These are phyloP conservation scores for Solanum chacoense DNA, from an alignment of 305 asterid species.

Conservation along the genomic window DNA sequence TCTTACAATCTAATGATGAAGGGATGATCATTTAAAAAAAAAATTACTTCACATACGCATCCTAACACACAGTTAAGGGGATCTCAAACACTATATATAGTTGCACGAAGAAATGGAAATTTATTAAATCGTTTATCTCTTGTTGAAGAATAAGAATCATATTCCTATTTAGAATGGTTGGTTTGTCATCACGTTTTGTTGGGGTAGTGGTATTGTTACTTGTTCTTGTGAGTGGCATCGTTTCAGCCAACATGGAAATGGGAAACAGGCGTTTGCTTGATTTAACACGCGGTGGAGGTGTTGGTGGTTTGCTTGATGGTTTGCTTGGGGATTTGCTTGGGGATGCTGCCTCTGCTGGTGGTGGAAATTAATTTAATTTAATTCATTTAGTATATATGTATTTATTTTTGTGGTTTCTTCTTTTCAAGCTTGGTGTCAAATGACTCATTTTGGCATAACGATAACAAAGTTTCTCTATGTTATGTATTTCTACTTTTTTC, in stretches of 20 bases:
- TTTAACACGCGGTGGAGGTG: background rate
- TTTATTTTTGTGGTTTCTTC: background rate
- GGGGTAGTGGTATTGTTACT: background rate
- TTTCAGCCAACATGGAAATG: background rate
- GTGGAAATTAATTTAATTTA: background rate
- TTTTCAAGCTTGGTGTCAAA: background rate
- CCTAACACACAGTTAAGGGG: background rate
- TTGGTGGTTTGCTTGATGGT: background rate
- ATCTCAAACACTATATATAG: background rate
- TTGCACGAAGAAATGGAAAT: background rate
- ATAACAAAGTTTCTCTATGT: background rate
- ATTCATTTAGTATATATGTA: background rate
- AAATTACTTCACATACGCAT: background rate
- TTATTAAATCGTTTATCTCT: background rate
- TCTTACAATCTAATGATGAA: background rate
- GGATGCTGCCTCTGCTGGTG: background rate
- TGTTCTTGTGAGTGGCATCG: background rate
- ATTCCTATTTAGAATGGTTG: background rate
- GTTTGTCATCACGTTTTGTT: background rate
- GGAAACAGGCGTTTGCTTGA: background rate
- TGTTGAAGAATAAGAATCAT: background rate
- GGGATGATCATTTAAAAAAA: background rate
- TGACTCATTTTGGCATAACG: background rate
- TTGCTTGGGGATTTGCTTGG: background rate
- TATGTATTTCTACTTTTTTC: background rate